These are phyloP conservation scores for Apophysomyces trapeziformis DNA, from an alignment of 371 early-diverging fungal genomes.

Conservation along the genomic window DNA sequence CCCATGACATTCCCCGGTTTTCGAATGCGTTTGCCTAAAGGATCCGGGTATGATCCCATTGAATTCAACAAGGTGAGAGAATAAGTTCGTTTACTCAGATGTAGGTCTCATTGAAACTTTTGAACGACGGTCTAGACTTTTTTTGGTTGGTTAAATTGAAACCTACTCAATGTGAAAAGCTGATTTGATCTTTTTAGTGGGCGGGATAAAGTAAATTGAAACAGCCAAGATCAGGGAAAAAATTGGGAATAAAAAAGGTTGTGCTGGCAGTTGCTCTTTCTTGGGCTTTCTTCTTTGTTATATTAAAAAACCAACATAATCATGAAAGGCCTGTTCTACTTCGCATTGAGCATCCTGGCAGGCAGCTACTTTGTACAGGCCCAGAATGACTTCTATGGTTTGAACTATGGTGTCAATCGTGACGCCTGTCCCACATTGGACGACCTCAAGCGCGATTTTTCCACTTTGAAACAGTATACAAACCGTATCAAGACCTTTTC, in stretches of 20 bases:
- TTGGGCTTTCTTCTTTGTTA: background rate
- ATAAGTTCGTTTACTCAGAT: too few species aligned
- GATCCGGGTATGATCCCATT: too few species aligned
- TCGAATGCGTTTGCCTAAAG: too few species aligned
- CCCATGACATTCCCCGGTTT: too few species aligned
- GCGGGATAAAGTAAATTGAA: background rate
- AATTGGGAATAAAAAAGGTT: background rate
- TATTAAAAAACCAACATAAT: background rate
- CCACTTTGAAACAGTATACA: constrained; percentile 48
- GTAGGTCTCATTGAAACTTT: too few species aligned
- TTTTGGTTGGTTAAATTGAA: background rate
- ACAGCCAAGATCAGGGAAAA: background rate
- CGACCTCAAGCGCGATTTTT: constrained; percentile 51
- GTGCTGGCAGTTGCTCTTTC: background rate
- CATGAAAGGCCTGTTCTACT: background rate
- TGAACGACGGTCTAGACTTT: background rate
- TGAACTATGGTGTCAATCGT: constrained; percentile 62
- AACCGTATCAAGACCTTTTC: constrained; percentile 61
- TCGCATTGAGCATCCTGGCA: background rate
- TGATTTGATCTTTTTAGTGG: background rate
- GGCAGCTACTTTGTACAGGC: background rate
- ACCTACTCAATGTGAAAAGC: constrained; percentile 1
- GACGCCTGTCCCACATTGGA: constrained; percentile 58
- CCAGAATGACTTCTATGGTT: constrained; percentile 45
- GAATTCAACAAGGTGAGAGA: too few species aligned